A percentile compares a stretch with the other conserved stretches of the same genome.
These are phyloP conservation scores for Petunia hybrid DNA, from an alignment of 305 asterid genomes.

Conservation along the genomic window DNA sequence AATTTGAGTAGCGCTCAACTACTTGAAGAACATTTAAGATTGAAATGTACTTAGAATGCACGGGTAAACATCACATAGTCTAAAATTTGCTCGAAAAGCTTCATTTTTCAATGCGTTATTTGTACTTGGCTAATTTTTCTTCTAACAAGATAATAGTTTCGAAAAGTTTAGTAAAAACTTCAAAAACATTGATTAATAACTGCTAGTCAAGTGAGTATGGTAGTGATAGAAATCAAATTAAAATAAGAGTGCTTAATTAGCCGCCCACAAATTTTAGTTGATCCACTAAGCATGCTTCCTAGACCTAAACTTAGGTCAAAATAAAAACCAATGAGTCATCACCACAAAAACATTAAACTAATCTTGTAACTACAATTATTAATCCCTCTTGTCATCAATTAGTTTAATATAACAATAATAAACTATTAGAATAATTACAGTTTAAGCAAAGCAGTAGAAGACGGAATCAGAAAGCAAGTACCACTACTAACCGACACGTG, in stretches of 20 bases:
- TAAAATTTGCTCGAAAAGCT: too few species aligned
- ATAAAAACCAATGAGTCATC: conserved; percentile 10
- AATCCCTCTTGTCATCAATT: neutral
- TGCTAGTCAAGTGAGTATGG: neutral
- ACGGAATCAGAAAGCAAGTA: neutral
- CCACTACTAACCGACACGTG: neutral
- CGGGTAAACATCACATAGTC: too few species aligned
- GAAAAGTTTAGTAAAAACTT: too few species aligned
- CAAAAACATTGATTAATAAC: neutral
- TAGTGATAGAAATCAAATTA: conserved; percentile 17
- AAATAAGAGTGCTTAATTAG: neutral
- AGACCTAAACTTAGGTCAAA: neutral
- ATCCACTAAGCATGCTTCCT: conserved; percentile 22
- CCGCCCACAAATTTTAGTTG: conserved; percentile 1
- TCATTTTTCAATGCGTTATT: too few species aligned
- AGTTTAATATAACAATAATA: conserved; percentile 10
- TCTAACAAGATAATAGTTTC: neutral
- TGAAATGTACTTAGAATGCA: too few species aligned
- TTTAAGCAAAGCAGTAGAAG: conserved; percentile 23
- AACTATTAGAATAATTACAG: conserved; percentile 23
- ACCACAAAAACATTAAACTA: conserved; percentile 4
- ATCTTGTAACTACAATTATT: conserved; percentile 14
- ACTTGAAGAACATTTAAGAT: too few species aligned
- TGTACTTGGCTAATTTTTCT: neutral
- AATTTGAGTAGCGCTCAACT: too few species aligned